Percentiles rank a stretch among this genome's conserved stretches.
These are phyloP conservation scores for Suhomyces panamericanus DNA, from an alignment of 1,139 yeast species.

Conservation along the genomic window DNA sequence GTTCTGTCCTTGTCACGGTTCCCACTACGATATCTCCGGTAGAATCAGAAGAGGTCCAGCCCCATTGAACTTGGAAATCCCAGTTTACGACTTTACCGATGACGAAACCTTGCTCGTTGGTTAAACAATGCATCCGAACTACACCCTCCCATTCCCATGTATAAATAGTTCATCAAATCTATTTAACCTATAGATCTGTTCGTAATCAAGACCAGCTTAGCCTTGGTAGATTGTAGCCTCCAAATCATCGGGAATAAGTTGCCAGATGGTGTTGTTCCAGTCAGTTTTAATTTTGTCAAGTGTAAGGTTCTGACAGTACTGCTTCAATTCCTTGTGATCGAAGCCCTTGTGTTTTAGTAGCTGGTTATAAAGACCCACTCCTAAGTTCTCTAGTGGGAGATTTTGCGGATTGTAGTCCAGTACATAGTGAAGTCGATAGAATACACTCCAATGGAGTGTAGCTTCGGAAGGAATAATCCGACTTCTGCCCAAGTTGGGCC, in stretches of 20 bases:
- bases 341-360: conserved; percentile 16
- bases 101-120: conserved; percentile 79
- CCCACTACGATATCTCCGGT: conserved; percentile 99
- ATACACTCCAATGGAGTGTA: conserved; percentile 61
- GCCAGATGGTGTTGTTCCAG: conserved; percentile 33
- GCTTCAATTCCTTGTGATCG: conserved; percentile 1
- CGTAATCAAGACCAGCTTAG: conserved; percentile 4
- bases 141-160: conserved; percentile 10
- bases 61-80: conserved; percentile 97
- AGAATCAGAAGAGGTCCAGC: conserved; percentile 99
- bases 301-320: conserved; percentile 4
- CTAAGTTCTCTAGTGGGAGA: conserved; percentile 36
- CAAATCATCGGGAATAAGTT: conserved; percentile 45
- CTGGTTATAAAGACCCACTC: conserved; percentile 23
- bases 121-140: conserved; percentile 23
- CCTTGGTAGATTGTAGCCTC: conserved; percentile 1
- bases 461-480: conserved; percentile 51
- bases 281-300: conserved; percentile 23
- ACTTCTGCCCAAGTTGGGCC: conserved; percentile 55
- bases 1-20: conserved; percentile 99
- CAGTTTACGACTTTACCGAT: conserved; percentile 80
- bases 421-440: conserved; percentile 51
- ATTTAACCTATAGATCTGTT: conserved; percentile 9
- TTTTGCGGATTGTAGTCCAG: conserved; percentile 47
- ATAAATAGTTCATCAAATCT: conserved; percentile 12